Base-by-base conservation (phyloP, 2,329 filamentous ascomycete genomes). In the Acarospora socialis region DNA sequence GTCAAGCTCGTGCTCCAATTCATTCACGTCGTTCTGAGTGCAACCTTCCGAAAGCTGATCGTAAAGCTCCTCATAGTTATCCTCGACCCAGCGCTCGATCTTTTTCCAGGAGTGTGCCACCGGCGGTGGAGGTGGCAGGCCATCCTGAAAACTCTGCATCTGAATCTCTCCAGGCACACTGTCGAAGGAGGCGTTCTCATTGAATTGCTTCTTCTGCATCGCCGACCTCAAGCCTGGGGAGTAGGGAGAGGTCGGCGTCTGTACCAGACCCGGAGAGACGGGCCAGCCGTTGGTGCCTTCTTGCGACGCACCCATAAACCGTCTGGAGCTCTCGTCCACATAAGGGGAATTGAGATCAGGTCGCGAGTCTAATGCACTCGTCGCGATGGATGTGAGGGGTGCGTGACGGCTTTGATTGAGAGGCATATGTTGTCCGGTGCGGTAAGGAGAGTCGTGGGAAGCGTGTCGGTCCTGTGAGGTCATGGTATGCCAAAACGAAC, bases 61-160 rank as follows among this genome's bases (percentile, higher is more conserved):
- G 46, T 67, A 90, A 18, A 98, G 71, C 57, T 98, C 90, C 37
- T 82, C 80, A 55, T 94, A 98, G 58, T 95, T 82, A 40, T 90
- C 81, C 49, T 95, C 90, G 34, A 81, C 70, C 90, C 90, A 98
- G 23, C 70, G 67, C 53, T 95, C 87, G 51, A 98, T 94, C 56
- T 86, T 81, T 52, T 70, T 76, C 90, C 90, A 98, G 9, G 87
- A 92, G 59, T 94, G 86, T 29, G 65, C 56, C 22, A 92, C 76
- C 5, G 90, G 84, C 2, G 90, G 90, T 5, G 90, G 74, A 3
- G 90, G 90, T 2, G 90, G 86, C 15, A 83, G 69, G 34, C 90
- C 90, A 44, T 94, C 86, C 48, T 79, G 75, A 60, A 98, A 98
- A 40, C 80, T 80, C 59, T 94, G 90, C 82, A 98, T 90, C 45